Evolutionary conservation across 2,329 filamentous ascomycete species (phyloP).

Genomic region (Ophiostoma ulmi): DNA sequence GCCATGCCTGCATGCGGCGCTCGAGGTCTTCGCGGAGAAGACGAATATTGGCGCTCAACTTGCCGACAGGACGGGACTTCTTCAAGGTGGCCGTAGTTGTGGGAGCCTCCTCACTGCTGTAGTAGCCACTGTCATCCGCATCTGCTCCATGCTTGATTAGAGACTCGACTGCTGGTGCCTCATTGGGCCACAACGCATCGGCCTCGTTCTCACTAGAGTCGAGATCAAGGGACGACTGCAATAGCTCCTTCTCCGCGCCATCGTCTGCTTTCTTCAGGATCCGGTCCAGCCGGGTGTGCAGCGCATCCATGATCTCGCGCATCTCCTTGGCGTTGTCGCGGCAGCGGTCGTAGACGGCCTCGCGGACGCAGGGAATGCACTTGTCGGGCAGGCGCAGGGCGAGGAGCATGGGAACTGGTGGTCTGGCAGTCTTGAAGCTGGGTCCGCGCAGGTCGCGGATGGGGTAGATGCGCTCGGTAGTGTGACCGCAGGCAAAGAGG

Average conservation of each 20-base stretch:
- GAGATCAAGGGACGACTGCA: no score
- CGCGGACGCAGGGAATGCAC: conserved; percentile 15
- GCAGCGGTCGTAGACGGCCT: not conserved
- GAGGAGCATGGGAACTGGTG: conserved; percentile 7
- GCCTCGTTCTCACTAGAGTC: not conserved
- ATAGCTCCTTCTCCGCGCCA: not conserved
- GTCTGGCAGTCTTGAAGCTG: not conserved
- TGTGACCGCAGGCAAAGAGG: conserved; percentile 24
- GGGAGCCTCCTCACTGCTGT: not conserved
- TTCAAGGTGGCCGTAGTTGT: not conserved
- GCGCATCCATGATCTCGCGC: not conserved
- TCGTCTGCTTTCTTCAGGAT: not conserved
- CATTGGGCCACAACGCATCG: conserved; percentile 15
- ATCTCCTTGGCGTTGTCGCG: not conserved
- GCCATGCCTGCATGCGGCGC: conserved; percentile 19
- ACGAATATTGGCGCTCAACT: conserved; percentile 23
- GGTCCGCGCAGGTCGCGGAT: conserved; percentile 6
- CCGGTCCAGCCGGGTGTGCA: conserved; percentile 10
- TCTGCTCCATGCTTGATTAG: no score
- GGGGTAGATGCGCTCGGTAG: conserved; percentile 7
- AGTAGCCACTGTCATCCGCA: not conserved
- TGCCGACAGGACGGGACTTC: not conserved
- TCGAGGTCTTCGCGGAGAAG: conserved; percentile 22
- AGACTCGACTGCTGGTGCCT: not conserved
- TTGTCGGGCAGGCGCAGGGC: conserved; percentile 13